Conservation (phyloP, 176 grass and related monocot species). For the Ananas comosus region DNA sequence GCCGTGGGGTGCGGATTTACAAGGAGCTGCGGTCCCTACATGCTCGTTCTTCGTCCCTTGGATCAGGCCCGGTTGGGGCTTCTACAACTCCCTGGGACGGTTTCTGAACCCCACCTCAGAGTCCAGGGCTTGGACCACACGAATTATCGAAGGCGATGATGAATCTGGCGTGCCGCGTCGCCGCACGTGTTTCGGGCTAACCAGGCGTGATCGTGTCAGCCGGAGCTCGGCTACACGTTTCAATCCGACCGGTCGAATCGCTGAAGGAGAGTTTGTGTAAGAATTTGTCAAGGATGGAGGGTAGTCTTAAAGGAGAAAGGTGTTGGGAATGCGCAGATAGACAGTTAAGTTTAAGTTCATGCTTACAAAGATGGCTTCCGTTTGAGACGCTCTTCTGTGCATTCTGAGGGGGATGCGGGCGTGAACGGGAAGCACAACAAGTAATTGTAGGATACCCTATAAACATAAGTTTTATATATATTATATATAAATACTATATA, state of each 20-base stretch:
- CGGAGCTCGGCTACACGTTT: slow-evolving; percentile 37
- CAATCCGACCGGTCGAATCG: slow-evolving; percentile 29
- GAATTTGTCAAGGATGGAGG: too few species aligned
- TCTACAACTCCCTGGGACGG: slow-evolving; percentile 37
- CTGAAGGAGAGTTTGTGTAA: slow-evolving; percentile 23
- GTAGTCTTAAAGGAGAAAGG: too few species aligned
- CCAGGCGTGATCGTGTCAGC: slow-evolving; percentile 31
- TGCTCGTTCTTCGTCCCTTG: slow-evolving; percentile 28
- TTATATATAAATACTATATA: too few species aligned
- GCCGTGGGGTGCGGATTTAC: slow-evolving; percentile 38
- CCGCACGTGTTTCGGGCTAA: slow-evolving; percentile 38
- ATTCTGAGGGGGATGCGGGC: too few species aligned
- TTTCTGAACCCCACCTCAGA: slow-evolving; percentile 44
- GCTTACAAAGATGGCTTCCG: too few species aligned
- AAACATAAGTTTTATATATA: too few species aligned
- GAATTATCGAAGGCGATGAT: slow-evolving; percentile 47
- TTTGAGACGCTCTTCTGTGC: too few species aligned
- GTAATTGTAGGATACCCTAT: too few species aligned
- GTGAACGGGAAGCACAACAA: too few species aligned
- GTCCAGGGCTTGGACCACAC: slow-evolving; percentile 51
- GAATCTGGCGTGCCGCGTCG: slow-evolving; percentile 27
- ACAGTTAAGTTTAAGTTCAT: too few species aligned
- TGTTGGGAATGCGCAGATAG: too few species aligned
- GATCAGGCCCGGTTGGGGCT: slow-evolving; percentile 27
- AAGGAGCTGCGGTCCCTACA: slow-evolving; percentile 28